These are phyloP conservation scores for Asterochloris sp. DNA, from an alignment of 139 green algal species.

Conservation along the genomic window DNA sequence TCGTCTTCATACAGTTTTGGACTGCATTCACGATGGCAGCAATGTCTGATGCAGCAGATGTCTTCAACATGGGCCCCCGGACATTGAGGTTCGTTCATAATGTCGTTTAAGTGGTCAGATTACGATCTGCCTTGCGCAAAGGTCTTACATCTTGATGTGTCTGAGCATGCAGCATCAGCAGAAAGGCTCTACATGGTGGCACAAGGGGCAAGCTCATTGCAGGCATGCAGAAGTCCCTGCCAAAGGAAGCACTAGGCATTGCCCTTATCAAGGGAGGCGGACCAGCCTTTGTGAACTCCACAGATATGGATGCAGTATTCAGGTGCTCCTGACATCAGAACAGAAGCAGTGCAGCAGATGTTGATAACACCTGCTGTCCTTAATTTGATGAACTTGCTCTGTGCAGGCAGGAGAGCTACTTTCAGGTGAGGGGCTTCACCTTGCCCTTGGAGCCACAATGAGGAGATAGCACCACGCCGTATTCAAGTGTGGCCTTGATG, in stretches of 20 bases:
- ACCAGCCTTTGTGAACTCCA: constrained; percentile 31
- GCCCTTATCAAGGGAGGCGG: constrained; percentile 37
- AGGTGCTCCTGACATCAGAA: not conserved
- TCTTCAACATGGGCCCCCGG: constrained; percentile 14
- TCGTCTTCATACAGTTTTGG: too few species aligned
- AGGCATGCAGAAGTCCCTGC: constrained; percentile 23
- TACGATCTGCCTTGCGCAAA: not conserved
- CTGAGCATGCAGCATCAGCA: constrained; percentile 41
- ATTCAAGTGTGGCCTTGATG: constrained; percentile 65
- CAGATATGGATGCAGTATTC: constrained; percentile 34
- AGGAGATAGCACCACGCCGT: too few species aligned
- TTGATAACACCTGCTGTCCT: not conserved
- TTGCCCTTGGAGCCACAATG: not conserved
- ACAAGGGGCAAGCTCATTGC: constrained; percentile 37
- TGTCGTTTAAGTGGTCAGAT: not conserved
- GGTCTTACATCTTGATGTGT: too few species aligned
- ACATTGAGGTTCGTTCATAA: constrained; percentile 9
- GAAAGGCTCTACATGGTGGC: constrained; percentile 39
- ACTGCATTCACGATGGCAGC: constrained; percentile 96
- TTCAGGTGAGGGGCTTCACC: constrained; percentile 32
- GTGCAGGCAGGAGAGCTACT: constrained; percentile 50
- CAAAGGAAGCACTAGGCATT: constrained; percentile 34
- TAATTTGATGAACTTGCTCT: not conserved
- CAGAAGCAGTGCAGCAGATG: not conserved
- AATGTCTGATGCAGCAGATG: constrained; percentile 63